These are phyloP conservation scores for Aspergillus bridgeri DNA, from an alignment of 495 filamentous ascomycete genomes.

Conservation along the genomic window DNA sequence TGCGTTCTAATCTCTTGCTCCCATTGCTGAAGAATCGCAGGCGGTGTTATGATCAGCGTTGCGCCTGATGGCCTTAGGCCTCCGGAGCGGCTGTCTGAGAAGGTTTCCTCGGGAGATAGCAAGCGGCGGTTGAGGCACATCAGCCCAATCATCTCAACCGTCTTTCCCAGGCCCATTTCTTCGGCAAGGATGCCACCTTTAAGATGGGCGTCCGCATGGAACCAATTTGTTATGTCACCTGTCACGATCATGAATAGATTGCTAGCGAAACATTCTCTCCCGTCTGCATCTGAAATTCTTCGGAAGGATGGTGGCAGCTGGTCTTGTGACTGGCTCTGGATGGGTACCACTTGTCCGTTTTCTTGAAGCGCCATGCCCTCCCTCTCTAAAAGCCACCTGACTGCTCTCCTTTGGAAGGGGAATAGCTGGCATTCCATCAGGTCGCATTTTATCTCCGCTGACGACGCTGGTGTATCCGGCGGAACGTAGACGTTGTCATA, in stretches of 20 bases:
- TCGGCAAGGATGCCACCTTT: constrained; percentile 75
- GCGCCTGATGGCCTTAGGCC: constrained; percentile 44
- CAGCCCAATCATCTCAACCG: constrained; percentile 80
- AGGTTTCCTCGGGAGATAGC: constrained; percentile 11
- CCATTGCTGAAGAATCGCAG: constrained; percentile 83
- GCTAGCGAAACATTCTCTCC: constrained; percentile 55
- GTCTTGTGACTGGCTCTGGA: constrained; percentile 11
- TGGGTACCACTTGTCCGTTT: constrained; percentile 26
- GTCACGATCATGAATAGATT: constrained; percentile 61
- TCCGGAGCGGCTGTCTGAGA: constrained; percentile 23
- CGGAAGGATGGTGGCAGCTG: constrained; percentile 32
- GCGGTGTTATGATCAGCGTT: constrained; percentile 85
- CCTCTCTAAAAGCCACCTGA: constrained; percentile 62
- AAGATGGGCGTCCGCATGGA: constrained; percentile 31
- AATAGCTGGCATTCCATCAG: constrained; percentile 53
- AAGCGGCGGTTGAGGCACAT: constrained; percentile 59
- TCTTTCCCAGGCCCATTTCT: constrained; percentile 97
- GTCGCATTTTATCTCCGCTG: constrained; percentile 39
- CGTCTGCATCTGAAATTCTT: constrained; percentile 45
- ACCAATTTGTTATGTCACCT: constrained; percentile 47
- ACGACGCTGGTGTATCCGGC: constrained; percentile 28
- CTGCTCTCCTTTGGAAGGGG: constrained; percentile 70
- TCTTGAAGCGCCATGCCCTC: constrained; percentile 49
- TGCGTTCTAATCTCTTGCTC: constrained; percentile 71
- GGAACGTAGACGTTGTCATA: constrained; percentile 65